Evolutionary conservation across 257 asterid species (phyloP).

Genomic region (Jaltomata sinuosa): DNA sequence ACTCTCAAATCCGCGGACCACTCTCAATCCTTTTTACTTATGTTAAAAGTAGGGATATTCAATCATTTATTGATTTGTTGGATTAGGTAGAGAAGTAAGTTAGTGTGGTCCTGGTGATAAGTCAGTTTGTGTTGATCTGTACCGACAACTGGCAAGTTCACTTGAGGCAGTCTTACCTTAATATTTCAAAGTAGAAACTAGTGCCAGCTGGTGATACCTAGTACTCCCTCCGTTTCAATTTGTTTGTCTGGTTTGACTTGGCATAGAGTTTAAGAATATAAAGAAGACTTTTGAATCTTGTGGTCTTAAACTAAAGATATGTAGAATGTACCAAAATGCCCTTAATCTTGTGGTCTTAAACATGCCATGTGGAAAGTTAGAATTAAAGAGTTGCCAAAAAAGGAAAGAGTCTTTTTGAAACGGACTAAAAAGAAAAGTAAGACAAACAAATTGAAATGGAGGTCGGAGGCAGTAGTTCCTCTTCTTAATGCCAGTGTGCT

Average conservation of each 20-base stretch:
- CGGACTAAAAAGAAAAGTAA: not conserved
- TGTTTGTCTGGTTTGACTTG: not conserved
- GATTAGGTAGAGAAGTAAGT: conserved; percentile 15
- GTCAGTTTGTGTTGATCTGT: not conserved
- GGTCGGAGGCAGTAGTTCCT: not conserved
- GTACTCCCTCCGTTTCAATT: not conserved
- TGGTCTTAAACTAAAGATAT: not conserved
- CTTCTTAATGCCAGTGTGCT: not conserved
- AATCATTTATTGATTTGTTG: conserved; percentile 2
- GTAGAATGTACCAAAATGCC: not conserved
- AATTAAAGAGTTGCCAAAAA: not conserved
- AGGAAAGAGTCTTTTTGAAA: not conserved
- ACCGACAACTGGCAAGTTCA: not conserved
- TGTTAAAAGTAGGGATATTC: not conserved
- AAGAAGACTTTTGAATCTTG: not conserved
- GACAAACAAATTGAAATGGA: not conserved
- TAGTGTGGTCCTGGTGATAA: conserved; percentile 11
- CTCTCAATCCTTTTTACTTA: not conserved
- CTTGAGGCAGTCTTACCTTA: not conserved
- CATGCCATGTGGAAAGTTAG: not conserved
- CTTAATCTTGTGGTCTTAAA: not conserved
- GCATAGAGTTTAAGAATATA: rapidly evolving
- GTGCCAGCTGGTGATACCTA: not conserved
- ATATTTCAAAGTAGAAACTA: not conserved
- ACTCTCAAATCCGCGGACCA: not conserved